Base-by-base conservation (phyloP, 306 rosid genomes). In the Potentilla sterilis region DNA sequence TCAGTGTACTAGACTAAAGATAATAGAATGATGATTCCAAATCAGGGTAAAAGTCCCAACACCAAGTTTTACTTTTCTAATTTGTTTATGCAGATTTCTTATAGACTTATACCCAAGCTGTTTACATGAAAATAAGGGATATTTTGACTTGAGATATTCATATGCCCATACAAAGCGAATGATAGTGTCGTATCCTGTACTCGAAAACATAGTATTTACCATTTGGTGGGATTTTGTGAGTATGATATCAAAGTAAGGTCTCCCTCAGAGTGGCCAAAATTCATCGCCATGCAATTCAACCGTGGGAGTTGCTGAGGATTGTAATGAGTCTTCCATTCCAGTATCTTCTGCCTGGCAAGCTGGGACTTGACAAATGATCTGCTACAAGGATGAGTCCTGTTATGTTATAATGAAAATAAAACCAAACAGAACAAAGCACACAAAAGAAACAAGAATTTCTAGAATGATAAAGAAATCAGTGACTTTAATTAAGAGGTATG, bases 231-330 rank as follows among this genome's bases (percentile, higher is more conserved):
- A n/a, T 69, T 73, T 76, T 28, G 77, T 13, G 69, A 89, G 74
- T 66, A 89, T 4, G 15, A 65, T 2, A 54, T 74, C 69, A 38
- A 8, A 78, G 76, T 68, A 81, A 59, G 86, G 86, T 69, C 75
- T 69, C 67, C 82, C 84, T 7, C 85, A 81, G 70, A 89, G 93
- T 7, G 93, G 91, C 66, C 78, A 75, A 70, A 64, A 61, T 57
- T 78, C 85, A 69, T 42, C 76, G 58, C 80, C 79, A 57, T 74
- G 77, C 62, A 83, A 58, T 79, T 71, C 67, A 35, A 49, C 51
- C 11, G 3, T 5, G 18, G 47, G 34, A 35, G n/a, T 35, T 70
- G 63, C 37, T 70, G 35, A 10, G 47, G 9, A 24, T 3, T 49
- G 75, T 2, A 21, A 63, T 19, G 35, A 10, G 63, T 57, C n/a